These are phyloP conservation scores for Microdochium paspali DNA, from an alignment of 2,329 filamentous ascomycete species.

Conservation along the genomic window DNA sequence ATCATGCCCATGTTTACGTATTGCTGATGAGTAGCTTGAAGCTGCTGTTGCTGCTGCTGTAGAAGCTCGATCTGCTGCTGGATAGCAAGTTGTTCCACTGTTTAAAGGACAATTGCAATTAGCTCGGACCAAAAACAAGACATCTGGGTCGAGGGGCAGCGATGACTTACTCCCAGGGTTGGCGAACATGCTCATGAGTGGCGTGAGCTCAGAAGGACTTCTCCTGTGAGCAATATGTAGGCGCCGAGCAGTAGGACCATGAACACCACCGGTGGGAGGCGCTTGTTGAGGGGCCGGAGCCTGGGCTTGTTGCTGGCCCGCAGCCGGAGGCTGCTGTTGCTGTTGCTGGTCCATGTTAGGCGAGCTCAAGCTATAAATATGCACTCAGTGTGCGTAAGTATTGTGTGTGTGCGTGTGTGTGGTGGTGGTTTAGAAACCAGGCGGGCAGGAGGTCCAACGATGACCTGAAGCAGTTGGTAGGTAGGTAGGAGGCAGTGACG, in stretches of 20 bases:
- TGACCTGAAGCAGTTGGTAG: constrained; percentile 23
- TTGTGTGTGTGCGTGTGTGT: not conserved
- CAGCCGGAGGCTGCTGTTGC: constrained; percentile 30
- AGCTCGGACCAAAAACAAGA: not conserved
- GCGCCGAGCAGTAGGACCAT: constrained; percentile 75
- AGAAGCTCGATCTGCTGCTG: constrained; percentile 97
- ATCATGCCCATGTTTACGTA: constrained; percentile 98
- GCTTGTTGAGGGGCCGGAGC: constrained; percentile 38
- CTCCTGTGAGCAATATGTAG: constrained; percentile 95
- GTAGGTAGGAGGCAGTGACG: constrained; percentile 5
- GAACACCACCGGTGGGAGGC: constrained; percentile 43
- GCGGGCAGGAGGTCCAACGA: no score
- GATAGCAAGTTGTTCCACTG: constrained; percentile 95
- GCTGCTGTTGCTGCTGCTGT: constrained; percentile 96
- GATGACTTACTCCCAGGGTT: constrained; percentile 52
- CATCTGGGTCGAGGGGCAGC: not conserved
- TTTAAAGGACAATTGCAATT: not conserved
- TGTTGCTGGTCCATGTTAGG: constrained; percentile 59
- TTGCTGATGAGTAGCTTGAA: constrained; percentile 92
- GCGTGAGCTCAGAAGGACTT: constrained; percentile 94
- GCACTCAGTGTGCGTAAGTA: constrained; percentile 32
- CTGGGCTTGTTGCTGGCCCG: constrained; percentile 28
- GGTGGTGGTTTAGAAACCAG: not conserved
- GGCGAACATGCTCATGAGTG: constrained; percentile 86
- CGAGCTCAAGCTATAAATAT: constrained; percentile 27